Base-by-base conservation (phyloP, 805 yeast genomes). In the Teunomyces stri region DNA sequence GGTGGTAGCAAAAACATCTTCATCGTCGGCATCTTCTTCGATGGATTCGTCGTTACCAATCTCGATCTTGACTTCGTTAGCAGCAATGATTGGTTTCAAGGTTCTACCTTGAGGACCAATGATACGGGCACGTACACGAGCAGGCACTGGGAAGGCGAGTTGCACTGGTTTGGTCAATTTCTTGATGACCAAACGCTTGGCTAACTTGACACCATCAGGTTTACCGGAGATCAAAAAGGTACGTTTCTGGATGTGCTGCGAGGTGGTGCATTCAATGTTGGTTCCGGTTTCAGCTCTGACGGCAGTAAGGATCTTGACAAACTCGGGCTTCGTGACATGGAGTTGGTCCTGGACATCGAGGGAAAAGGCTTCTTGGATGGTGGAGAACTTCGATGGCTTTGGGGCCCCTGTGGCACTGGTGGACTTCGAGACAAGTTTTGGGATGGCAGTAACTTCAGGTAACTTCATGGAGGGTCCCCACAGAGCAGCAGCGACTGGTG, bases 51-150 rank as follows among this genome's bases (percentile, higher is more conserved):
- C 60, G 34, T 59, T 57, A 49, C 82, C 85, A 58, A 91, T 83
- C 57, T 87, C 87, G 55, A 91, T 81, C 55, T 76, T 86, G 45
- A 83, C 83, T 43, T 81, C 84, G 42, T 87, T 78, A 31, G 78
- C 72, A 45, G 78, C 85, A 42, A 87, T 76, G 53, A 91, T 87
- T 49, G 94, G 91, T 64, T 82, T 87, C 67, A 91, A 80, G 51
- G 76, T 85, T 57, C 77, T 79, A 63, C 98, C 98, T 63, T 85
- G 87, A 38, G 91, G 78, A 49, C 98, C 98, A 68, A 91, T 91
- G 49, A 91, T 80, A 43, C 80, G 78, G 6, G 95, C 78, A 66
- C 94, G 80, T 49, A 88, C 76, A 55, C 79, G 80, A 11, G 91
- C 79, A 28, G 98, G 97, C 45, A 91, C 80, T 27, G 75, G 63